phyloP scores from a whole-genome alignment of 495 filamentous ascomycete genomes.

The Jackrogersella multiformis region DNA sequence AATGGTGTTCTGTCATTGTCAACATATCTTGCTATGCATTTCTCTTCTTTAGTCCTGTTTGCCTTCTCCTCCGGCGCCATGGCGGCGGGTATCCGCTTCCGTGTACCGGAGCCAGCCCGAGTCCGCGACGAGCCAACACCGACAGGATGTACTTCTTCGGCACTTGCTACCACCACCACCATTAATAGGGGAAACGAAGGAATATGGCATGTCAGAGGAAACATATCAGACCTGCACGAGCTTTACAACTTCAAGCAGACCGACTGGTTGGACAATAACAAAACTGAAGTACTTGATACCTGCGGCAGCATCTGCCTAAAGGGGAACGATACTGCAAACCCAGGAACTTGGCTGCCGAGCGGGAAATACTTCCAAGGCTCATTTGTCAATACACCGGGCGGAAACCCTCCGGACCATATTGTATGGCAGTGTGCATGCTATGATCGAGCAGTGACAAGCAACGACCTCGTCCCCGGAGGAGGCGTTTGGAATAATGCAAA shows the following conservation, averaged over 20 bases:
- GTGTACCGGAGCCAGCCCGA: constrained; percentile 31
- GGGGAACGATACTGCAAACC: constrained; percentile 33
- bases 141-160: constrained; percentile 32
- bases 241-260: constrained; percentile 31
- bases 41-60: constrained; percentile 12
- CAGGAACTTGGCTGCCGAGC: constrained; percentile 36
- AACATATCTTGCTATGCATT: constrained; percentile 12
- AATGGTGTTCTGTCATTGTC: not conserved
- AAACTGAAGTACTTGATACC: constrained; percentile 30
- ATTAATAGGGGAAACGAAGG: constrained; percentile 38
- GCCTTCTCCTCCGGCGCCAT: constrained; percentile 20
- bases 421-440: constrained; percentile 39
- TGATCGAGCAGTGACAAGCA: constrained; percentile 25
- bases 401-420: constrained; percentile 28
- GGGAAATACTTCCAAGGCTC: constrained; percentile 33
- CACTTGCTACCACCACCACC: constrained; percentile 31
- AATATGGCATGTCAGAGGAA: constrained; percentile 35
- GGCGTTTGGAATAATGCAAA: constrained; percentile 41
- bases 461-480: constrained; percentile 25
- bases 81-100: constrained; percentile 28
- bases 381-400: constrained; percentile 37
- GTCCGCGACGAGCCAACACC: constrained; percentile 27
- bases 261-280: constrained; percentile 39
- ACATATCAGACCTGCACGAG: constrained; percentile 22
- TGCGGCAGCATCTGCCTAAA: constrained; percentile 31